A percentile compares a stretch with the other conserved stretches of the same genome.
These are phyloP conservation scores for Paramecium pentaurelia DNA, from an alignment of 73 alveolate genomes.

Conservation along the genomic window DNA sequence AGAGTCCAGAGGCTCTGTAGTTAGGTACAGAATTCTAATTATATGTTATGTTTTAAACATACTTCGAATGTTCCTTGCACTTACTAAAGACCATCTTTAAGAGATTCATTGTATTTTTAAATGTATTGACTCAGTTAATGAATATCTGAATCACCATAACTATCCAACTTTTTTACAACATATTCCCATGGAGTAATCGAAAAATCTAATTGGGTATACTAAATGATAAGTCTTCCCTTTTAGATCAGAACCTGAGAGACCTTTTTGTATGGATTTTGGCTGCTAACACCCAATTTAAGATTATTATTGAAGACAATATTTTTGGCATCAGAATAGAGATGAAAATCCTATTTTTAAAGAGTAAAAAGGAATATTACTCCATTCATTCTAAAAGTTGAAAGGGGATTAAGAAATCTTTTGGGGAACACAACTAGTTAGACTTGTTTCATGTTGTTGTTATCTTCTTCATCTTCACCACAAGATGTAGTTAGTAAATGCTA, in stretches of 20 bases:
- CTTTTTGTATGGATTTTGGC: slow-evolving; percentile 27
- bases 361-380: not conserved
- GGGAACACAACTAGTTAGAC: not conserved
- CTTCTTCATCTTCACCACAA: not conserved
- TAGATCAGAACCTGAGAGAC: not conserved
- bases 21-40: not conserved
- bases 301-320: not conserved
- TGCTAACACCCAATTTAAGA: not conserved
- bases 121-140: slow-evolving; percentile 12
- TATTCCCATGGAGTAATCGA: slow-evolving; percentile 19
- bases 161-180: slow-evolving; percentile 5
- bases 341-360: not conserved
- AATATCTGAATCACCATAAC: not conserved
- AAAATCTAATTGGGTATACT: not conserved
- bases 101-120: not conserved
- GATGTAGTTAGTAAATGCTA: not conserved
- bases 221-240: not conserved
- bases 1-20: not conserved
- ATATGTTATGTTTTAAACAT: not conserved
- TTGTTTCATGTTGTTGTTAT: not conserved
- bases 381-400: slow-evolving; percentile 8
- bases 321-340: slow-evolving; percentile 25
- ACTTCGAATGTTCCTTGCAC: not conserved
- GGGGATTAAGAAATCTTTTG: not conserved
- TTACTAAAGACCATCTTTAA: not conserved